These are phyloP conservation scores for Penium margaritaceum DNA, from an alignment of 139 green algal species.

Conservation along the genomic window DNA sequence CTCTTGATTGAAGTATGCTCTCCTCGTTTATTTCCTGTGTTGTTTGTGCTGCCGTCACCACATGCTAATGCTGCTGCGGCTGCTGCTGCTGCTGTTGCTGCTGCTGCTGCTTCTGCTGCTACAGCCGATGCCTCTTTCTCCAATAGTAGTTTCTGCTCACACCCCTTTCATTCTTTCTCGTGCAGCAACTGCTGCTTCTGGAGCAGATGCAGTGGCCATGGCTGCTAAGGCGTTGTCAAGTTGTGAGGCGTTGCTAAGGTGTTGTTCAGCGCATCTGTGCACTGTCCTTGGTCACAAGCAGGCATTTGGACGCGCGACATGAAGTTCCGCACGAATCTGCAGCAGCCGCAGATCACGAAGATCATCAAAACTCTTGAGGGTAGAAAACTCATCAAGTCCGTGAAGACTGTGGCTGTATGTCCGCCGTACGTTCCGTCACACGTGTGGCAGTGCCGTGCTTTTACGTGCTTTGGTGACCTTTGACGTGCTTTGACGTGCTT, in stretches of 20 bases:
- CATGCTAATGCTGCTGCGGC: no score
- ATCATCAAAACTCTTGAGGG: conserved; percentile 82
- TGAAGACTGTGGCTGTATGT: conserved; percentile 57
- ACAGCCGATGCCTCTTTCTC: no score
- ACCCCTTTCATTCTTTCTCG: no score
- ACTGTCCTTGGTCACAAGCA: background rate
- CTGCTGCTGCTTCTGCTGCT: no score
- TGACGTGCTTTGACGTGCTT: no score
- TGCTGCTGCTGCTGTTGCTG: no score
- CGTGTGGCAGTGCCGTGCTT: background rate
- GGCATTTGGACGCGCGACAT: conserved; percentile 88
- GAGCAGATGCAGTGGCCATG: background rate
- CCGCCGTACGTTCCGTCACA: background rate
- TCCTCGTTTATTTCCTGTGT: no score
- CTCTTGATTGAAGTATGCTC: no score
- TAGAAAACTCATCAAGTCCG: conserved; percentile 73
- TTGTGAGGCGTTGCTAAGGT: background rate
- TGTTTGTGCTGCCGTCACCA: no score
- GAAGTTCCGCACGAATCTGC: conserved; percentile 70
- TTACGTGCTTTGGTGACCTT: background rate
- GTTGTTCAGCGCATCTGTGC: no score
- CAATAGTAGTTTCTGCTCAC: background rate
- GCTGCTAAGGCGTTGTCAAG: background rate
- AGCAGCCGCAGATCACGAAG: conserved; percentile 79
- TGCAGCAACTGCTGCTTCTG: background rate